Conservation (phyloP, 225 moss, liverwort and hornwort genomes). For the Lunularia cruciata region DNA sequence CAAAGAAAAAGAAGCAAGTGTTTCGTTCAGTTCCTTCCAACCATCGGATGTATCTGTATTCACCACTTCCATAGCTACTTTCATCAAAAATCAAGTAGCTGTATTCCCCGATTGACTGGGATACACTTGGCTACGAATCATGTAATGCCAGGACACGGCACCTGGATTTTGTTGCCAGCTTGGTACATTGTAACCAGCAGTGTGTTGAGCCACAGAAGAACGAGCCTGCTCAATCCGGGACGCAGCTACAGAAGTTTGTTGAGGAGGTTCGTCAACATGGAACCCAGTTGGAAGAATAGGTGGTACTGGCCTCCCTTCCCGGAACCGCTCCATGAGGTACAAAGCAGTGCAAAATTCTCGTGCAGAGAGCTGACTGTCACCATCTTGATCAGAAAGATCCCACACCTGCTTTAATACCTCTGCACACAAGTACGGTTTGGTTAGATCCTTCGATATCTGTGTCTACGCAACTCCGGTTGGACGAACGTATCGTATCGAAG, state of each 20-base stretch:
- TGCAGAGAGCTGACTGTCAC: constrained; percentile 85
- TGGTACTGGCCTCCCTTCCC: constrained; percentile 86
- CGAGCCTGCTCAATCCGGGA: constrained; percentile 36
- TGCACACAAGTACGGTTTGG: constrained; percentile 22
- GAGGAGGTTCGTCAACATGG: constrained; percentile 62
- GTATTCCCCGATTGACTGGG: no score
- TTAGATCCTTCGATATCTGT: no score
- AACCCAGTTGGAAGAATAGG: constrained; percentile 81
- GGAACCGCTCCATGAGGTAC: constrained; percentile 94
- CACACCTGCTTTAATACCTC: constrained; percentile 98
- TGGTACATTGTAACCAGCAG: constrained; percentile 51
- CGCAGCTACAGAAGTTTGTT: constrained; percentile 27
- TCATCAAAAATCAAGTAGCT: no score
- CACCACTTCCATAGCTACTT: no score
- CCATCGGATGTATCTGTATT: no score
- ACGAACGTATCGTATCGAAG: no score
- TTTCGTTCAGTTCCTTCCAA: no score
- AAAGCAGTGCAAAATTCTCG: constrained; percentile 96
- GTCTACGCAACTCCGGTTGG: no score
- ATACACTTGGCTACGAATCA: no score
- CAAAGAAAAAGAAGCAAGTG: no score
- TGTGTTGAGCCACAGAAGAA: constrained; percentile 41
- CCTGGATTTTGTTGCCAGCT: constrained; percentile 80
- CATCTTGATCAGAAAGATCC: constrained; percentile 98
- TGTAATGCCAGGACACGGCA: constrained; percentile 7